A percentile compares a stretch with the other conserved stretches of the same genome.
Conservation (phyloP, 1,284 basidiomycete genomes). For the Irpex sp. region DNA sequence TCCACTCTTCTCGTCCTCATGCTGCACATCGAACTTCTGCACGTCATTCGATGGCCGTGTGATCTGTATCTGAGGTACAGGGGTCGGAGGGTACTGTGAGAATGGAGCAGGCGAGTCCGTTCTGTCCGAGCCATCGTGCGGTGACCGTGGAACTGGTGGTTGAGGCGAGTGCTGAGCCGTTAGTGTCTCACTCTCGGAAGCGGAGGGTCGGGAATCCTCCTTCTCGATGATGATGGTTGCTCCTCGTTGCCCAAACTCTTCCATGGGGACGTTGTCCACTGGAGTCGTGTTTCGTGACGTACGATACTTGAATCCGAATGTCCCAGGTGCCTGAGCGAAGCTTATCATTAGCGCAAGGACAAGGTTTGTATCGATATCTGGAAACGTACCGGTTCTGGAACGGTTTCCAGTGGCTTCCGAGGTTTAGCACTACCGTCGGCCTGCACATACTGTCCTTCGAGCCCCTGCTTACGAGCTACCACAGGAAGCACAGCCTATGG, state of each 20-base stretch:
- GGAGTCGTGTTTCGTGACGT: constrained; percentile 31
- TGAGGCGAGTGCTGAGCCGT: constrained; percentile 30
- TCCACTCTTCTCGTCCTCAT: constrained; percentile 22
- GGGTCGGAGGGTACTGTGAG: constrained; percentile 37
- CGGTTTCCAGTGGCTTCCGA: constrained; percentile 27
- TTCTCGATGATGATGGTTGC: constrained; percentile 16
- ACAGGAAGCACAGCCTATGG: constrained; percentile 59
- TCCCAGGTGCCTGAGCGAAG: constrained; percentile 63
- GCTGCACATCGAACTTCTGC: constrained; percentile 9
- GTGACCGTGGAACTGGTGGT: constrained; percentile 1
- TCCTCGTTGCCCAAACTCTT: constrained; percentile 49
- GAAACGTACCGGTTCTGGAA: constrained; percentile 44
- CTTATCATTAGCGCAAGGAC: constrained; percentile 8
- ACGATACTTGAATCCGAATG: constrained; percentile 71
- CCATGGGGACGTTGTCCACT: constrained; percentile 50
- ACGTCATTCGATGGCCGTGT: constrained; percentile 11
- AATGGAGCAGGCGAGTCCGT: constrained; percentile 48
- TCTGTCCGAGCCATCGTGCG: not conserved
- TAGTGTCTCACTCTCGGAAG: constrained; percentile 24
- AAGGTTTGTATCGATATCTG: not conserved
- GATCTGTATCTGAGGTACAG: constrained; percentile 13
- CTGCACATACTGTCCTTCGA: constrained; percentile 61
- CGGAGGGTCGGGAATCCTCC: constrained; percentile 23
- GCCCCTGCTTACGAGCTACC: constrained; percentile 77
- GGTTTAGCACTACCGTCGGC: constrained; percentile 58